These are phyloP conservation scores for Brassica carinata DNA, from an alignment of 345 rosid genomes.

Conservation along the genomic window DNA sequence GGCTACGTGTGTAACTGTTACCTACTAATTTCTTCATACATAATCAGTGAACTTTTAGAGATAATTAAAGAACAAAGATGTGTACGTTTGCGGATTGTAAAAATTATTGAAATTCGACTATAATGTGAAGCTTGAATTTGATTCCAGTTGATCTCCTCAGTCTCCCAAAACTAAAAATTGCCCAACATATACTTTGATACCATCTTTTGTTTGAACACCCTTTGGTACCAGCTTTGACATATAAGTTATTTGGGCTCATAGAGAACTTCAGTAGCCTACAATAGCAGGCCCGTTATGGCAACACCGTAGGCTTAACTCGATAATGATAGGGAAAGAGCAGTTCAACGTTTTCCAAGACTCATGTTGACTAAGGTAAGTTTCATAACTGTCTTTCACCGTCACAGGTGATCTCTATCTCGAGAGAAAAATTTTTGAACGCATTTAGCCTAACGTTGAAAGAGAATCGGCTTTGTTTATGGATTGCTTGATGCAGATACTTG, in stretches of 20 bases:
- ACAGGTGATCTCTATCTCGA: slow-evolving; percentile 19
- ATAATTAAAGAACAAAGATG: not conserved
- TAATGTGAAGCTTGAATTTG: not conserved
- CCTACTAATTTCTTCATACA: not conserved
- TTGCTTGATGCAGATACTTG: not conserved
- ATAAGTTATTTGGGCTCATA: no score
- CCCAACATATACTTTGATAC: not conserved
- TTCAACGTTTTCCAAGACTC: no score
- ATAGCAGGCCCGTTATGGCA: no score
- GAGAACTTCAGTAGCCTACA: no score
- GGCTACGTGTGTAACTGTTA: not conserved
- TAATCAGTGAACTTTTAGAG: not conserved
- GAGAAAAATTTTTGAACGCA: slow-evolving; percentile 53
- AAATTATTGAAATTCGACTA: not conserved
- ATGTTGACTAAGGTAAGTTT: not conserved
- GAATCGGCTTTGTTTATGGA: not conserved
- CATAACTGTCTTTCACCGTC: slow-evolving; percentile 8
- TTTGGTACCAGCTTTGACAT: no score
- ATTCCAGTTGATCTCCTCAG: not conserved
- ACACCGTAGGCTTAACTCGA: no score
- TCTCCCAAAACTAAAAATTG: not conserved
- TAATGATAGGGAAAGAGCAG: no score
- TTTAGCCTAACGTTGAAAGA: not conserved
- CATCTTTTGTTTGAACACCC: not conserved
- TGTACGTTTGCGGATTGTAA: not conserved